phyloP scores from a whole-genome alignment of 257 asterid species.

The Thymus mandschuricus region DNA sequence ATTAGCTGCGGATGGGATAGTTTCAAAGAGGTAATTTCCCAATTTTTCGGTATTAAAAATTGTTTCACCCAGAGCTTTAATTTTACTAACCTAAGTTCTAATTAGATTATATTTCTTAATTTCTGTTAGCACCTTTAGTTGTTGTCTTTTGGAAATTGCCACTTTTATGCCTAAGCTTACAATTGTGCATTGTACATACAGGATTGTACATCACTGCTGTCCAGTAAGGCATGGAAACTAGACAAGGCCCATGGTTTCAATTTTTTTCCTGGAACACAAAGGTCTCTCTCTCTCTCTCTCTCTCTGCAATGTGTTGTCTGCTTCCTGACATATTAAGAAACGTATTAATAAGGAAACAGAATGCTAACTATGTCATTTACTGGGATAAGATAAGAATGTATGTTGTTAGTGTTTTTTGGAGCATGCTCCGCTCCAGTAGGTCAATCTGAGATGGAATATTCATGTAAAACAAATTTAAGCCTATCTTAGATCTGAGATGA shows the following conservation, averaged over 20 bases:
- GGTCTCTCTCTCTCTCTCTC: conserved; percentile 47
- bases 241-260: conserved; percentile 87
- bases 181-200: conserved; percentile 39
- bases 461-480: neutral
- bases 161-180: conserved; percentile 22
- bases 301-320: neutral
- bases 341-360: neutral
- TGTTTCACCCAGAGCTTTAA: conserved; percentile 17
- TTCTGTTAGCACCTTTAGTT: neutral
- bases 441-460: neutral
- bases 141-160: conserved; percentile 7
- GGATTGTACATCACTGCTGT: conserved; percentile 80
- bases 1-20: conserved; percentile 98
- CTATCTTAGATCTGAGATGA: neutral
- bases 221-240: conserved; percentile 76
- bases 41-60: conserved; percentile 19
- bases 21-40: conserved; percentile 70
- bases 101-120: neutral
- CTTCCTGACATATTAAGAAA: neutral
- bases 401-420: neutral
- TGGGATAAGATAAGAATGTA: neutral
- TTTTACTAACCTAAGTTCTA: neutral
- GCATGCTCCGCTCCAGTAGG: neutral
- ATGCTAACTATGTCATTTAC: neutral
- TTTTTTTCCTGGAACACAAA: conserved; percentile 92